Percentiles rank a stretch among this genome's conserved stretches.
phyloP scores from a whole-genome alignment of 129 eudicot genomes.

The Pulicaria dysenterica region DNA sequence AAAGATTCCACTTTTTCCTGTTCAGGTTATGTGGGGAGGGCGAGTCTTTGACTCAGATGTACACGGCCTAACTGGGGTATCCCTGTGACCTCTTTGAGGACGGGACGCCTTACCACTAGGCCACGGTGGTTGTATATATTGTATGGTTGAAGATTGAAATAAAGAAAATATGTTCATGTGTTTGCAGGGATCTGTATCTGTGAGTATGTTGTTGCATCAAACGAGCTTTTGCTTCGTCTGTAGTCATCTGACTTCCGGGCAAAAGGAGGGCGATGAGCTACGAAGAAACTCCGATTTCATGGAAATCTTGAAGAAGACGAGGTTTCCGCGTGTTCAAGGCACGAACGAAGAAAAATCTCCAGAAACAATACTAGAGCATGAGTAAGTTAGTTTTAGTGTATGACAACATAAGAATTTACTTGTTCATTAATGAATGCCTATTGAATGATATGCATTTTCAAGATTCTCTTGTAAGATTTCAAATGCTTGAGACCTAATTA shows the following conservation, averaged over 20 bases:
- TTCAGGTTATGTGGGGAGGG: too few species aligned
- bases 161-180: neutral
- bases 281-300: constrained; percentile 89
- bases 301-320: constrained; percentile 87
- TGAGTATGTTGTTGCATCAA: constrained; percentile 87
- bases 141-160: neutral
- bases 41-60: too few species aligned
- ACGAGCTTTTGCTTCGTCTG: constrained; percentile 98
- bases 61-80: too few species aligned
- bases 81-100: too few species aligned
- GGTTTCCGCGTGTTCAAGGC: constrained; percentile 78
- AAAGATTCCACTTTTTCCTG: too few species aligned
- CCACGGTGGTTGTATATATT: too few species aligned
- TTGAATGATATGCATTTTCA: neutral
- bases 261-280: constrained; percentile 88
- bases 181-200: constrained; percentile 87
- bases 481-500: constrained; percentile 9
- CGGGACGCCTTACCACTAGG: too few species aligned
- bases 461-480: constrained; percentile 10
- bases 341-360: constrained; percentile 70
- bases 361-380: constrained; percentile 80
- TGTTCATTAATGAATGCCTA: too few species aligned
- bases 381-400: constrained; percentile 50
- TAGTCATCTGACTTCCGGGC: constrained; percentile 91
- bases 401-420: too few species aligned